A percentile compares a stretch with the other conserved stretches of the same genome.
Evolutionary conservation across 78 protist genomes (phyloP).

Genomic region (Ministeria vibrans): DNA sequence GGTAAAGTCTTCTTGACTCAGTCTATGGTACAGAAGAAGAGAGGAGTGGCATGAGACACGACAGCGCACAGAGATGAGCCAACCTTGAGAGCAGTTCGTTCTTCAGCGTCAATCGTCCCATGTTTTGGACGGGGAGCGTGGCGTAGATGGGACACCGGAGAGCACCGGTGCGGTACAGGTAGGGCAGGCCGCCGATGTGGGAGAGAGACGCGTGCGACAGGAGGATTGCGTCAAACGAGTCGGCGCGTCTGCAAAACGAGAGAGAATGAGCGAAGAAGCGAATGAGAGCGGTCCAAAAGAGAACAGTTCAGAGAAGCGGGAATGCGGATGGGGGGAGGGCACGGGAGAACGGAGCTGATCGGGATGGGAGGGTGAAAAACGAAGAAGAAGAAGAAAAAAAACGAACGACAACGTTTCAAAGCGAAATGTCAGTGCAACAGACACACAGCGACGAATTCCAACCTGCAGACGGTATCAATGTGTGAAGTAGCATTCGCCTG

Average conservation of each 20-base stretch:
- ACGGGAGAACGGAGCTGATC: not conserved
- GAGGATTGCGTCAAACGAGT: conserved; percentile 64
- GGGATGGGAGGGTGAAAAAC: not conserved
- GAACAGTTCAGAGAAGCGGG: not conserved
- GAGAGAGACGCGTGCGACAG: conserved; percentile 75
- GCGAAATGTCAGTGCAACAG: too few relatives aligned
- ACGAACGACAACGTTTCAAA: not conserved
- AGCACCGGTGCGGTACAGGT: conserved; percentile 47
- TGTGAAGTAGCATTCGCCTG: conserved; percentile 3
- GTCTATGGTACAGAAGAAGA: not conserved
- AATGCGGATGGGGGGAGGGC: not conserved
- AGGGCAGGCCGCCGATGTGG: conserved; percentile 88
- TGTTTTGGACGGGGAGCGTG: conserved; percentile 75
- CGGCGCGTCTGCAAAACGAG: conserved; percentile 25
- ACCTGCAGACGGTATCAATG: not conserved
- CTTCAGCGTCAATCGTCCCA: conserved; percentile 83
- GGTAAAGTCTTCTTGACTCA: not conserved
- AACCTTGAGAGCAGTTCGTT: conserved; percentile 53
- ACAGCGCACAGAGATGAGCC: too few relatives aligned
- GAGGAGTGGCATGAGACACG: too few relatives aligned
- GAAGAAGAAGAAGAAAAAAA: not conserved
- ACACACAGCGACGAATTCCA: not conserved
- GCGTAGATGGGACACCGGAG: conserved; percentile 65
- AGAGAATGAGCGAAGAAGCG: not conserved
- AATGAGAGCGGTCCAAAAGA: not conserved